Conservation (phyloP, 2,329 filamentous ascomycete species). For the Claviceps humidiphila region DNA sequence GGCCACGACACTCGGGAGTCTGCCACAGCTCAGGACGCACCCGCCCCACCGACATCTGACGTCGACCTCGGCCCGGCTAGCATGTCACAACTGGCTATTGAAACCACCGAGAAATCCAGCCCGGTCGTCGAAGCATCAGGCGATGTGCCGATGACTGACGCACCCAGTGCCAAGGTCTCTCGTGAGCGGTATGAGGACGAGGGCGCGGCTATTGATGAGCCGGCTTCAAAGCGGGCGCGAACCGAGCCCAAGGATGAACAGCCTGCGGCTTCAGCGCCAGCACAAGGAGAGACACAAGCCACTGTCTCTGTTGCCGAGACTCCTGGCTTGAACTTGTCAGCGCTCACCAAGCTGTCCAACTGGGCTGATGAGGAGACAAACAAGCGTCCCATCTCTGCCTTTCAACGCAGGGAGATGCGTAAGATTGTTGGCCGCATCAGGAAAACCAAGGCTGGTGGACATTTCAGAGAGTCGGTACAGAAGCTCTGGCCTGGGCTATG, state of each 20-base stretch:
- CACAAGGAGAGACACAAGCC: constrained; percentile 4
- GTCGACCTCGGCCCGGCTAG: constrained; percentile 22
- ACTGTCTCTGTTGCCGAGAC: constrained; percentile 5
- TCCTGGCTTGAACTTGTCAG: constrained; percentile 6
- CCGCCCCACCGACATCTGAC: constrained; percentile 18
- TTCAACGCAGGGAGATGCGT: constrained; percentile 48
- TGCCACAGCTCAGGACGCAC: constrained; percentile 7
- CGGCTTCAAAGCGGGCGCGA: constrained; percentile 68
- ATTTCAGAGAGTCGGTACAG: constrained; percentile 69
- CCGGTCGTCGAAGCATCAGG: constrained; percentile 16
- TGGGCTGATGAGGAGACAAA: constrained; percentile 31
- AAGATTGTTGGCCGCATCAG: constrained; percentile 62
- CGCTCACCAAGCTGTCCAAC: constrained; percentile 20
- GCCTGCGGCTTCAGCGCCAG: constrained; percentile 6
- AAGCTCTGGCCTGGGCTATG: constrained; percentile 63
- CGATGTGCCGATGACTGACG: constrained; percentile 43
- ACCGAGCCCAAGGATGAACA: constrained; percentile 44
- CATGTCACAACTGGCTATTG: constrained; percentile 26
- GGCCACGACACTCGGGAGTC: constrained; percentile 6
- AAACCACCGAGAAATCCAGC: constrained; percentile 18
- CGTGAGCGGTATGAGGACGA: constrained; percentile 73
- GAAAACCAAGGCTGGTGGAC: constrained; percentile 67
- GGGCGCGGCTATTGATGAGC: constrained; percentile 50
- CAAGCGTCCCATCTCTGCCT: constrained; percentile 38
- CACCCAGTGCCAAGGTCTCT: constrained; percentile 46